phyloP scores from a whole-genome alignment of 768 basidiomycete species.

The Phallus indusiatus region DNA sequence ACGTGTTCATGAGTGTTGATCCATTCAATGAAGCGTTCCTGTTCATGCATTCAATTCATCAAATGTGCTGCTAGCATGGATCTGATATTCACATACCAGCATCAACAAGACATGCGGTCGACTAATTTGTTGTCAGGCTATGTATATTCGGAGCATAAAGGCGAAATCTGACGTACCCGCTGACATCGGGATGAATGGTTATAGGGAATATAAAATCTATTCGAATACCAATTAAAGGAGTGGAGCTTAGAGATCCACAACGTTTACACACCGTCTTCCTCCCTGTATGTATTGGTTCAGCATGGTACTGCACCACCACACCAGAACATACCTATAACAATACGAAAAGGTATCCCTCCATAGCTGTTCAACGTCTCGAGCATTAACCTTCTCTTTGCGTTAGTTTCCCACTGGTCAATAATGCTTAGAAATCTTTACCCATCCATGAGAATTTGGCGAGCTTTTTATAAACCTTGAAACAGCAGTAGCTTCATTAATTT shows the following conservation, averaged over 20 bases:
- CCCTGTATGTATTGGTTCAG: conserved; percentile 26
- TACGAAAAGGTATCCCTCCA: conserved; percentile 74
- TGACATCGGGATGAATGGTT: conserved; percentile 73
- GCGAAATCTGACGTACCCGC: conserved; percentile 36
- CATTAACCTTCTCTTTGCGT: conserved; percentile 40
- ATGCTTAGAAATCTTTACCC: conserved; percentile 29
- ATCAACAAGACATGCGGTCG: conserved; percentile 65
- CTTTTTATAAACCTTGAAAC: conserved; percentile 57
- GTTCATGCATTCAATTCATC: not conserved
- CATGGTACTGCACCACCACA: not conserved
- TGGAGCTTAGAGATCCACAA: too few species aligned
- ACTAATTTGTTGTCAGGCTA: conserved; percentile 21
- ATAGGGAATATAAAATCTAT: conserved; percentile 59
- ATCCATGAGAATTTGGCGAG: conserved; percentile 61
- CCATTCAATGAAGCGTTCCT: conserved; percentile 68
- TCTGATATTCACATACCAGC: conserved; percentile 37
- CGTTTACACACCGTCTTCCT: conserved; percentile 31
- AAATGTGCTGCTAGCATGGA: not conserved
- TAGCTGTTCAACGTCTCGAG: conserved; percentile 54
- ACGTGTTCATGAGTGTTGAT: conserved; percentile 60
- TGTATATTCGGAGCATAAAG: not conserved
- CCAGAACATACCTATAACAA: conserved; percentile 38
- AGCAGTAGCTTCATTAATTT: conserved; percentile 1
- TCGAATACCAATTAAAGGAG: not conserved
- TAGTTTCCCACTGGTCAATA: not conserved